Base-by-base conservation (phyloP, 2,329 filamentous ascomycete species). In the Erysiphe neolycopersici region DNA sequence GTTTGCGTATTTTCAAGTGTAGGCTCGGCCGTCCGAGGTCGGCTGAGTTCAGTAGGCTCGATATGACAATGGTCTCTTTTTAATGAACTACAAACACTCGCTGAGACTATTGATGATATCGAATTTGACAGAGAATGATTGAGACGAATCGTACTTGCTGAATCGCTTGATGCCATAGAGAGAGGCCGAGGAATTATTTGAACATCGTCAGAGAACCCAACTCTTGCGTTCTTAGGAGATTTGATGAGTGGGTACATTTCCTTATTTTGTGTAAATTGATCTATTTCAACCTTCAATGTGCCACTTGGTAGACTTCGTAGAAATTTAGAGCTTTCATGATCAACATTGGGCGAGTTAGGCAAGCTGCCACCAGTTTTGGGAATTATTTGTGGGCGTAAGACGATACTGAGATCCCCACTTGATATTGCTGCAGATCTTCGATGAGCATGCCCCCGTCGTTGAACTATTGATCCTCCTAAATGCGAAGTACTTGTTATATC, bases 111-210 rank as follows among this genome's bases (percentile, higher is more conserved):
- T 0, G 81, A 91, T 4, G 79, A 84, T 40, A 89, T 73, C 58
- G 80, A 91, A 45, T 77, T 79, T 22, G 79, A 79, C 31, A 81
- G 67, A 1, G 76, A 81, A 56, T 87, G 81, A 5, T 73, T 71
- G 3, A 68, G 68, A 22, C 51, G 48, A 16, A 76, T 62, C 2
- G 79, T 89, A 54, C 76, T 84, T 39, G 82, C 77, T 0, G 81
- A 83, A 56, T 89, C 83, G 17, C 76, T 85, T 1, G 83, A 92
- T 13, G 91, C 74, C 17, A 85, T 65, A 1, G 85, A 93, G 16
- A 91, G 61, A 0, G 85, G 84, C 11, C 82, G 71, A 5, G 79
- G 79, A 51, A 85, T 85, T 48, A 79, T 84, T 57, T 91, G 81
- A 26, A 91, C 66, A 11, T 73, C 79, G 49, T 91, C 83, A 1